Evolutionary conservation across 208 protist genomes (phyloP), one percentile per base, ranked within the genome.

Genomic region (Leishmania mexicana): DNA sequence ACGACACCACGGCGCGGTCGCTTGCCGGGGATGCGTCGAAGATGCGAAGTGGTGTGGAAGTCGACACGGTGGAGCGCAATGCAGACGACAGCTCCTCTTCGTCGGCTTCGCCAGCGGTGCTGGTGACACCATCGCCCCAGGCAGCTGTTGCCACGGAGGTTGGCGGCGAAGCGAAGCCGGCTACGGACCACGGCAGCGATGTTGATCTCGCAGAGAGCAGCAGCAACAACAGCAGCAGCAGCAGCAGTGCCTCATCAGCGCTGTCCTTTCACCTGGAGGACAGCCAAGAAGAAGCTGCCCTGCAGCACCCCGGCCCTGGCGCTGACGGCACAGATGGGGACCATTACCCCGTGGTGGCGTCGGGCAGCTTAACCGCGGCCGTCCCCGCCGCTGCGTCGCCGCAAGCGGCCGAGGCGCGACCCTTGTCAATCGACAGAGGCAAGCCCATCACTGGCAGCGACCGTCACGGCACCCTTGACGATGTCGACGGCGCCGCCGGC

Each of bases 371-470:
- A 47, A n/a, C 6, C 15, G 67, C 42, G 0, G 67, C 40, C 28
- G 11, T 35, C 28, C 68, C 42, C 45, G 28, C 40, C 68, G 45
- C 68, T 19, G 13, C 31, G 51, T 38, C 53, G 45, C 4, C 73
- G 49, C 49, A 28, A 64, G 73, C 47, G 10, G 65, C n/a, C 24
- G n/a, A 60, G 47, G 21, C 17, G n/a, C 78, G 38, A 7, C 68
- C 67, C 24, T 31, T 76, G 38, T 76, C 78, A 6, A 81, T 81
- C 51, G 68, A 81, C 54, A 40, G 28, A 35, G 49, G 38, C 65
- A 68, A 81, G 17, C 57, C 42, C 73, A 62, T 73, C 57, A 17
- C 35, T 17, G 10, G 76, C 45, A 54, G 51, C 31, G 31, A 28
- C 8, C 15, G 4, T 31, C 45, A 76, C n/a, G 28, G 49, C 7